Conservation (phyloP, 2,329 filamentous ascomycete species). For the Trichoderma sp. region DNA sequence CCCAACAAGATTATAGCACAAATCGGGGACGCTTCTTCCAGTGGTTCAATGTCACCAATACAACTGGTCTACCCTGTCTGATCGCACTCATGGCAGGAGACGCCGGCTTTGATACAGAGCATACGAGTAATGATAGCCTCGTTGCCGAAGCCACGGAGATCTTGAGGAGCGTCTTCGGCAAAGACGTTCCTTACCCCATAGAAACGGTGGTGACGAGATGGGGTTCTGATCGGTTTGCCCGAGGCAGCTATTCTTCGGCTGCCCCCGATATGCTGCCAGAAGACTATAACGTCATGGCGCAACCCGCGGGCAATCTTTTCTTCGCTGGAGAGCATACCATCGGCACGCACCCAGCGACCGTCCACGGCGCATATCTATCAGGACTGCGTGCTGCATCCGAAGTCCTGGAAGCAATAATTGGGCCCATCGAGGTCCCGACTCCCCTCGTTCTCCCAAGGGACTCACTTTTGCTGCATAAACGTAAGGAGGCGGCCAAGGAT, state of each 20-base stretch:
- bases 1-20: constrained; percentile 75
- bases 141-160: constrained; percentile 79
- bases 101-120: constrained; percentile 85
- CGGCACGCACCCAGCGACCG: constrained; percentile 92
- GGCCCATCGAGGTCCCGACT: constrained; percentile 73
- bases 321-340: constrained; percentile 98
- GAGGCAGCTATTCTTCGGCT: constrained; percentile 93
- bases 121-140: constrained; percentile 71
- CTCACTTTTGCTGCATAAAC: constrained; percentile 52
- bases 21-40: constrained; percentile 92
- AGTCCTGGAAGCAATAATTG: constrained; percentile 76
- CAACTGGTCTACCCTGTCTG: constrained; percentile 82
- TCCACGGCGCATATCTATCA: constrained; percentile 94
- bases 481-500: constrained; percentile 54
- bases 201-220: constrained; percentile 92
- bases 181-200: constrained; percentile 70
- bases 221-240: constrained; percentile 87
- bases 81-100: constrained; percentile 96
- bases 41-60: constrained; percentile 95
- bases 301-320: constrained; percentile 79
- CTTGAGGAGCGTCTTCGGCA: constrained; percentile 73
- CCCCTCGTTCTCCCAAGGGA: constrained; percentile 73
- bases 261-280: constrained; percentile 78
- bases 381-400: constrained; percentile 88
- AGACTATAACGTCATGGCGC: constrained; percentile 92